Base-by-base conservation (phyloP, 768 basidiomycete genomes). In the Mrakia hoshinonis region DNA sequence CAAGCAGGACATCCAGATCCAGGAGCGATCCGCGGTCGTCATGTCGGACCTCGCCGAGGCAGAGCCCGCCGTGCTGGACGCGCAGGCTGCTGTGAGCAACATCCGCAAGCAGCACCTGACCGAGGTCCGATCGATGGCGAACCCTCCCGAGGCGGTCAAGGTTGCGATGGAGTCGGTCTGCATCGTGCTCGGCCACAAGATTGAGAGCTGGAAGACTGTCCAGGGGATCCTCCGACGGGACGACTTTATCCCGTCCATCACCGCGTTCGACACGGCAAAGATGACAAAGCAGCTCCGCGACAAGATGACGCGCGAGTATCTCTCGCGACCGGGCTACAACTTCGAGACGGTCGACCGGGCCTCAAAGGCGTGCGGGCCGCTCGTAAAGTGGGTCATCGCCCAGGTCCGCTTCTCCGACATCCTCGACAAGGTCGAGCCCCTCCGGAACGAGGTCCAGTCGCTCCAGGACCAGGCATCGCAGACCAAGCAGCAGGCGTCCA, bases 81-180 rank as follows among this genome's bases (percentile, higher is more conserved):
- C 96, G 26, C 89, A 96, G 77, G 81, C 91, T 3, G 96, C 96
- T n/a, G 96, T 99, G 76, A 91, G 89, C 75, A 95, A 89, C 78
- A 98, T 99, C 83, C 96, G 91, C 81, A 87, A 87, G 75, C 90
- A 92, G 77, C 94, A 98, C 76, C 81, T 99, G 51, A 90, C 94
- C 77, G 96, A 99, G 85, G 96, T 98, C 51, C 86, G 96, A 76
- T 86, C 91, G 12, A 97, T 99, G 94, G 91, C 92, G 54, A 97
- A 97, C 77, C 96, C 96, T 58, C 96, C 96, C 0, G 96, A 98
- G 79, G 89, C 91, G 5, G 94, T 98, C 75, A 98, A 98, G 79
- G 81, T 95, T 55, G 92, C 96, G 20, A 98, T 98, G 93, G 96
- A 98, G 77, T 96, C 94, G 1, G 95, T 96, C 49, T 98, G 96